Conservation (phyloP, 257 asterid species). For the Gentiana macrophylla region DNA sequence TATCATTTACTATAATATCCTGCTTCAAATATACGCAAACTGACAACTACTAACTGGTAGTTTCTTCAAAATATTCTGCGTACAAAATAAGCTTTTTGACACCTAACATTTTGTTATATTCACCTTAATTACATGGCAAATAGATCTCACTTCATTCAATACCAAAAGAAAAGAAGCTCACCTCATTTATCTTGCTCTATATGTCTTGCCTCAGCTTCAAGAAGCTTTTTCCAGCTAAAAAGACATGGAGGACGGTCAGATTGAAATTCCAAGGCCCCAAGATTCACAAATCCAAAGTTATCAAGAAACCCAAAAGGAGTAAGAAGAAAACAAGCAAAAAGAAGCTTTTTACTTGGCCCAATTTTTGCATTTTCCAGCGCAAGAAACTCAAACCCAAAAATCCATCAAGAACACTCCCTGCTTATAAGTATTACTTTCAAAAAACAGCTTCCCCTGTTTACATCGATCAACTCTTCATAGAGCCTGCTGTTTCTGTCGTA, state of each 20-base stretch:
- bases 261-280: slow-evolving; percentile 35
- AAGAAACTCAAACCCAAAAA: slow-evolving; percentile 35
- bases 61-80: too few relatives aligned
- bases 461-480: slow-evolving; percentile 50
- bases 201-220: slow-evolving; percentile 45
- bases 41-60: too few relatives aligned
- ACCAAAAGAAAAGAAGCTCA: too few relatives aligned
- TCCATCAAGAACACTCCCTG: slow-evolving; percentile 7
- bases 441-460: slow-evolving; percentile 31
- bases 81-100: too few relatives aligned
- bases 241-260: slow-evolving; percentile 42
- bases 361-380: slow-evolving; percentile 5
- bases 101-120: too few relatives aligned
- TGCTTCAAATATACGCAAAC: too few relatives aligned
- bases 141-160: too few relatives aligned
- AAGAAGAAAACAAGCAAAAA: slow-evolving; percentile 6
- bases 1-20: too few relatives aligned
- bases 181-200: not conserved
- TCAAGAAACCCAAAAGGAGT: slow-evolving; percentile 13
- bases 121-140: too few relatives aligned
- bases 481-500: slow-evolving; percentile 15
- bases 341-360: slow-evolving; percentile 4
- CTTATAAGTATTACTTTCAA: slow-evolving; percentile 5
- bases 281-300: slow-evolving; percentile 24
- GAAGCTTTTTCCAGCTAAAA: slow-evolving; percentile 32